These are phyloP conservation scores for Calocybe gangraenosa DNA, from an alignment of 768 basidiomycete genomes.

Conservation along the genomic window DNA sequence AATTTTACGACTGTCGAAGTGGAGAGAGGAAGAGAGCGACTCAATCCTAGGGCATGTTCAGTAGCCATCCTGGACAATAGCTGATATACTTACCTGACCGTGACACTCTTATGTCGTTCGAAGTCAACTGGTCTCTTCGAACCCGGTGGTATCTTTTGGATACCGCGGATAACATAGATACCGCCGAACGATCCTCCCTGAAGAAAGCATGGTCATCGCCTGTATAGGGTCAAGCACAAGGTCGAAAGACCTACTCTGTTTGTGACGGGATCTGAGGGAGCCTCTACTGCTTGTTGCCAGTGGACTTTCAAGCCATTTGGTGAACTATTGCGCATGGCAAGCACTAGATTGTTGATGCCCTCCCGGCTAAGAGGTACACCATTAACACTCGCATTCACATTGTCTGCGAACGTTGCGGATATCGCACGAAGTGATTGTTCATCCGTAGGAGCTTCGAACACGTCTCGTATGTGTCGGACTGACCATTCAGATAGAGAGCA, in stretches of 20 bases:
- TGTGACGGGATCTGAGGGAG: slow-evolving; percentile 31
- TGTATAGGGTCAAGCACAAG: slow-evolving; percentile 1
- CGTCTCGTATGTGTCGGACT: slow-evolving; percentile 37
- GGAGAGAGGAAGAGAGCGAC: slow-evolving; percentile 30
- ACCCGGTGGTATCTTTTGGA: slow-evolving; percentile 34
- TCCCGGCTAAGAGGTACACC: slow-evolving; percentile 34
- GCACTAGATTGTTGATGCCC: slow-evolving; percentile 38
- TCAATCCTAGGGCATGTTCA: slow-evolving; percentile 30
- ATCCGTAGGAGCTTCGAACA: slow-evolving; percentile 49
- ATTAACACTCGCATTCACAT: slow-evolving; percentile 38
- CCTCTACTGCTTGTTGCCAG: slow-evolving; percentile 45
- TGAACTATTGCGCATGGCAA: slow-evolving; percentile 36
- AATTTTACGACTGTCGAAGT: slow-evolving; percentile 43
- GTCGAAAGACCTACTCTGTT: slow-evolving; percentile 40
- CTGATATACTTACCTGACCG: slow-evolving; percentile 38
- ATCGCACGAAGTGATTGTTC: slow-evolving; percentile 38
- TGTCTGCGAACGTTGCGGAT: slow-evolving; percentile 39
- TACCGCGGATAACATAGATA: slow-evolving; percentile 47
- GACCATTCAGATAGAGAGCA: slow-evolving; percentile 49
- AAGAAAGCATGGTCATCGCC: neutral
- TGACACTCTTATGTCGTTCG: slow-evolving; percentile 48
- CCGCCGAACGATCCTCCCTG: slow-evolving; percentile 49
- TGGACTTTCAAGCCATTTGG: slow-evolving; percentile 39
- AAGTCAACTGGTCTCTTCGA: slow-evolving; percentile 29
- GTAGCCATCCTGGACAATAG: neutral